Conservation (phyloP, 495 filamentous ascomycete species). For the Annulohypoxylon stygium region DNA sequence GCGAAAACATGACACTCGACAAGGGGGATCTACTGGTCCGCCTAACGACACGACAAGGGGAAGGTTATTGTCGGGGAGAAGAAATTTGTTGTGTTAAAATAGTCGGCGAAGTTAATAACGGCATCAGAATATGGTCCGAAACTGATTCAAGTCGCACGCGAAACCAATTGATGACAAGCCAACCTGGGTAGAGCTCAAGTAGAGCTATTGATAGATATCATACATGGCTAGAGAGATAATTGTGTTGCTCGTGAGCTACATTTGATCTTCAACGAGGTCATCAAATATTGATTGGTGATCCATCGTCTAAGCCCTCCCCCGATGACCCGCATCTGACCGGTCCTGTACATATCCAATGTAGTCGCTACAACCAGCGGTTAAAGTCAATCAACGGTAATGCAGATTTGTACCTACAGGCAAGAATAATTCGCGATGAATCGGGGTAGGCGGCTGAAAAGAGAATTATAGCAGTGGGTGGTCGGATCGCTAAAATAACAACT, state of each 20-base stretch:
- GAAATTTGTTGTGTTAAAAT: slow-evolving; percentile 5
- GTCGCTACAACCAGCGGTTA: slow-evolving; percentile 34
- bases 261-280: slow-evolving; percentile 6
- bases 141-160: slow-evolving; percentile 33
- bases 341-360: neutral
- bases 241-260: slow-evolving; percentile 5
- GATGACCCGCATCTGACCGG: slow-evolving; percentile 32
- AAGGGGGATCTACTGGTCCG: slow-evolving; percentile 40
- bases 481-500: slow-evolving; percentile 42
- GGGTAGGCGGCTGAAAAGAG: slow-evolving; percentile 46
- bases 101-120: slow-evolving; percentile 37
- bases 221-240: slow-evolving; percentile 6
- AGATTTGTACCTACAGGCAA: neutral
- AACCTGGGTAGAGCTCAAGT: slow-evolving; percentile 30
- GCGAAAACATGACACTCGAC: slow-evolving; percentile 44
- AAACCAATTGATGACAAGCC: slow-evolving; percentile 27
- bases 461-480: slow-evolving; percentile 28
- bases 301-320: slow-evolving; percentile 9
- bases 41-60: slow-evolving; percentile 33
- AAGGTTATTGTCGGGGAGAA: slow-evolving; percentile 46
- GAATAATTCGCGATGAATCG: slow-evolving; percentile 31
- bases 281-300: slow-evolving; percentile 20
- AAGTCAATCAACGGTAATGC: slow-evolving; percentile 36
- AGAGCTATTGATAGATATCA: slow-evolving; percentile 30
- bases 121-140: slow-evolving; percentile 46